Base-by-base conservation (phyloP, 1,284 basidiomycete species). In the Apiotrichum veenhuisii region DNA sequence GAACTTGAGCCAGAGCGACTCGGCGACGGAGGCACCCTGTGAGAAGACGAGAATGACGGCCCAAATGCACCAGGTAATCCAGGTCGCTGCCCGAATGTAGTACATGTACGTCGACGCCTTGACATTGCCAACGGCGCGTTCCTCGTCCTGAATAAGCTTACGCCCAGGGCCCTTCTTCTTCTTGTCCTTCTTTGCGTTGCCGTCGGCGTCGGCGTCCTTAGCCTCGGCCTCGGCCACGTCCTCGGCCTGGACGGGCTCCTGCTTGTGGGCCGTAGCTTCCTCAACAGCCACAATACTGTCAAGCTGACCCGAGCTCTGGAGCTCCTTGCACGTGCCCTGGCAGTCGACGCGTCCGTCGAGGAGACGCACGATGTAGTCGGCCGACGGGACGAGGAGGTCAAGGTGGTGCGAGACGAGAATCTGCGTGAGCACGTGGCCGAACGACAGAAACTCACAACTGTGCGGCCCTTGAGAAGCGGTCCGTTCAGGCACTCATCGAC, bases 321-420 rank as follows among this genome's bases (percentile, higher is more conserved):
- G 77, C 38, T 85, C 82, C 33, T 81, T 75, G 18, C 85, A 81
- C 1, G 81, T 67, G 67, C 87, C 80, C 78, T 80, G 82, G 30
- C 81, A 80, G n/a, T 84, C 68, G 23, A 89, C 75, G 1, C 76
- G 74, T 0, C 88, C 88, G 43, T 81, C 79, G 0, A 82, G 78
- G 8, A 90, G 78, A 62, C 88, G 85, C 22, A 90, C 78, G 1
- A 89, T 76, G 68, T 87, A 86, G 34, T 84, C 79, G 1, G 87
- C 63, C 0, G 64, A 64, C 2, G 85, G 83, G 0, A 87, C 75
- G 61, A 87, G 87, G 2, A 90, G 78, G 48, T 81, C 84, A 61
- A 92, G 85, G 66, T 93, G 89, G 72, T 95, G 91, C 0, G 90
- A 92, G 37, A 94, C 89, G 5, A 95, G 80, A 55, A 94, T 83